Evolutionary conservation across 345 rosid species (phyloP).

Genomic region (Brassica napus): Da-Ae NC_063451.1:42444001-42444500

Average conservation of each 20-base stretch:
- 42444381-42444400: conserved; percentile 67
- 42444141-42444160: conserved; percentile 37
- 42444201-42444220: conserved; percentile 45
- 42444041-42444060: conserved; percentile 27
- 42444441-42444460: conserved; percentile 66
- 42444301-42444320: conserved; percentile 56
- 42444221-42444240: conserved; percentile 49
- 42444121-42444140: conserved; percentile 44
- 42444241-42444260: conserved; percentile 41
- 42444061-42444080: conserved; percentile 18
- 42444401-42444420: conserved; percentile 42
- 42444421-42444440: conserved; percentile 41
- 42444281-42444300: conserved; percentile 51
- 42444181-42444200: conserved; percentile 45
- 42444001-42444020: conserved; percentile 15
- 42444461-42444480: conserved; percentile 54
- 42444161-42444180: conserved; percentile 32
- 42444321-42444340: conserved; percentile 42
- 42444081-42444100: conserved; percentile 20
- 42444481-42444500: conserved; percentile 65
- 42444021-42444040: conserved; percentile 15
- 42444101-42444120: background rate
- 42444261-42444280: conserved; percentile 41
- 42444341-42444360: conserved; percentile 42
- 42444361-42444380: conserved; percentile 48